These are phyloP conservation scores for Spiromastix sp. DNA, from an alignment of 2,329 filamentous ascomycete species.

Conservation along the genomic window DNA sequence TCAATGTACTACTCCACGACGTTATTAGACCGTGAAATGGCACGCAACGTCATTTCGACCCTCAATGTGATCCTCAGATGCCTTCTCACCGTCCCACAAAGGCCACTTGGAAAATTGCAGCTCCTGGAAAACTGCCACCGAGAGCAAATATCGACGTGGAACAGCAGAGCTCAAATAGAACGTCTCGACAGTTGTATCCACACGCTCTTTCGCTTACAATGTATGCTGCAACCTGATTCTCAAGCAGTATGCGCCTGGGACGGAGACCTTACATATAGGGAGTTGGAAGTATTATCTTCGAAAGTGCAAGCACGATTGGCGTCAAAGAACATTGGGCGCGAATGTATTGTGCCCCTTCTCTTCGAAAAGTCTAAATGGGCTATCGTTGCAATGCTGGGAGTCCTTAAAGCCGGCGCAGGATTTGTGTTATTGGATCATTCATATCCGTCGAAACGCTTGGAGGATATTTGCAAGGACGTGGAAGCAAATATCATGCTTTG, in stretches of 20 bases:
- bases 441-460: constrained; percentile 9
- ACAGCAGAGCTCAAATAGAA: not conserved
- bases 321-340: constrained; percentile 14
- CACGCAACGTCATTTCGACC: not conserved
- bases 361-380: constrained; percentile 13
- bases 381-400: constrained; percentile 9
- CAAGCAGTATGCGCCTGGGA: constrained; percentile 13
- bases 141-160: constrained; percentile 1
- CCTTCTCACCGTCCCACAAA: not conserved
- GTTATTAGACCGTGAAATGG: not conserved
- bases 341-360: constrained; percentile 8
- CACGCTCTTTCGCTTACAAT: not conserved
- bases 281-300: constrained; percentile 14
- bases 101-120: not conserved
- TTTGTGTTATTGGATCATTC: constrained; percentile 10
- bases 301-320: constrained; percentile 5
- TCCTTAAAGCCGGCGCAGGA: constrained; percentile 12
- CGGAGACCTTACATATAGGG: constrained; percentile 8
- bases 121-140: not conserved
- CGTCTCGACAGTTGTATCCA: not conserved
- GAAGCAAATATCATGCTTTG: constrained; percentile 6
- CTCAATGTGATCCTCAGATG: constrained; percentile 1
- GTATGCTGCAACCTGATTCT: constrained; percentile 2
- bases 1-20: not conserved
- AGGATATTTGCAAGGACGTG: constrained; percentile 8